Percentiles rank a stretch among this genome's conserved stretches.
These are phyloP conservation scores for Stereum hirsutum DNA, from an alignment of 1,284 basidiomycete species.

Conservation along the genomic window DNA sequence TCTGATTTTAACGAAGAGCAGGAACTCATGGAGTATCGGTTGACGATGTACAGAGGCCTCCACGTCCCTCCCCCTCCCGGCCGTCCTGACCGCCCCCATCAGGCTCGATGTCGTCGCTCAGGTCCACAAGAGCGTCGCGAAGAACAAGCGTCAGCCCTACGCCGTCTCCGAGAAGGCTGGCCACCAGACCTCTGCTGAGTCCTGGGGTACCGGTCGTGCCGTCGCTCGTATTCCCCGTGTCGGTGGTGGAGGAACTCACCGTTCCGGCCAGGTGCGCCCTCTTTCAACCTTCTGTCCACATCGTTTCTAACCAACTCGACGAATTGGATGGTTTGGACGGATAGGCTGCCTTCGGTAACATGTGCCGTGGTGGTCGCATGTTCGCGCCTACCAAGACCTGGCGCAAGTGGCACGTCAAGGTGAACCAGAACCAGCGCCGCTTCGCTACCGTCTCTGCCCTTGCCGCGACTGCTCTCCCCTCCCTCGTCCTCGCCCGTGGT, in stretches of 20 bases:
- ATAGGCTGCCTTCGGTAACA: conserved; percentile 98
- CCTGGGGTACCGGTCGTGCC: conserved; percentile 99
- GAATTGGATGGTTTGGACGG: neutral
- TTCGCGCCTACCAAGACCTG: conserved; percentile 99
- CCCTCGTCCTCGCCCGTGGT: conserved; percentile 97
- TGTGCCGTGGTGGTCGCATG: conserved; percentile 99
- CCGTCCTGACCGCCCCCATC: conserved; percentile 97
- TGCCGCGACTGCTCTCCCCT: conserved; percentile 95
- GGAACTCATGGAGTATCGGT: conserved; percentile 10
- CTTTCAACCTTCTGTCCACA: neutral
- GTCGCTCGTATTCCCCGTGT: conserved; percentile 99
- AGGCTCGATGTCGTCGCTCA: conserved; percentile 97
- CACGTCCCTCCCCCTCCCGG: conserved; percentile 87
- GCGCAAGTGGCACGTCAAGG: conserved; percentile 99
- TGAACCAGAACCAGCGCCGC: conserved; percentile 98
- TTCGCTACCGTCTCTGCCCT: conserved; percentile 98
- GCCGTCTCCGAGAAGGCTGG: conserved; percentile 97
- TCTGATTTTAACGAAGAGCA: conserved; percentile 7
- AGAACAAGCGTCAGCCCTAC: conserved; percentile 98
- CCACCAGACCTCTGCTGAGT: conserved; percentile 98
- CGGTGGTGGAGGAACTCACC: conserved; percentile 97
- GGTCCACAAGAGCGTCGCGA: conserved; percentile 98
- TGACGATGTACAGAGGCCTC: conserved; percentile 88
- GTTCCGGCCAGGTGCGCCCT: conserved; percentile 80
- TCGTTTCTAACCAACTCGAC: neutral